These are phyloP conservation scores for Chlamydomonas sphaeroides DNA, from an alignment of 139 green algal species.

Conservation along the genomic window DNA sequence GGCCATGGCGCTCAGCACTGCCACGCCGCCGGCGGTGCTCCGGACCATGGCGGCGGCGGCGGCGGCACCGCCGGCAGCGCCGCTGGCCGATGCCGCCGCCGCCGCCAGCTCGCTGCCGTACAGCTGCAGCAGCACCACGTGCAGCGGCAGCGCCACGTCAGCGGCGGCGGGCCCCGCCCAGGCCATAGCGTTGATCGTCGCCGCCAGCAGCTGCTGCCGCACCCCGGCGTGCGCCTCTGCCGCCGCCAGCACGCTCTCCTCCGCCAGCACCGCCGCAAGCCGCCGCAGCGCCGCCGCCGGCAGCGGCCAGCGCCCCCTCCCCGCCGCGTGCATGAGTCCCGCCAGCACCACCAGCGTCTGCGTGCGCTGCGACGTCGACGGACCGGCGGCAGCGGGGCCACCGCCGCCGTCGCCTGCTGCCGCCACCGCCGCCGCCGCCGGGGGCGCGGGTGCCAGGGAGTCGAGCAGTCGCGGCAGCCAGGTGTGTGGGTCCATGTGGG, in stretches of 20 bases:
- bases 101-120: constrained; percentile 53
- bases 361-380: constrained; percentile 54
- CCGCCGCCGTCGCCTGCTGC: not conserved
- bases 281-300: constrained; percentile 22
- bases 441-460: constrained; percentile 16
- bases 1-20: not conserved
- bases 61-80: not conserved
- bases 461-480: constrained; percentile 78
- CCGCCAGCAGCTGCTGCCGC: constrained; percentile 64
- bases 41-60: not conserved
- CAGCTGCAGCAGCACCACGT: constrained; percentile 71
- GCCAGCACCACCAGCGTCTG: constrained; percentile 76
- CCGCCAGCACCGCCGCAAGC: constrained; percentile 41
- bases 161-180: constrained; percentile 40
- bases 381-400: not conserved
- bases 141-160: constrained; percentile 52
- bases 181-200: constrained; percentile 53
- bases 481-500: constrained; percentile 39
- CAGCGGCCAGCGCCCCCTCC: constrained; percentile 26
- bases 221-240: constrained; percentile 53
- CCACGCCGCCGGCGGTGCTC: constrained; percentile 13
- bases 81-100: no score
- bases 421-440: not conserved
- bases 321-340: constrained; percentile 66
- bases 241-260: constrained; percentile 41